Percentiles rank a stretch among this genome's conserved stretches.
phyloP scores from a whole-genome alignment of 805 yeast species.

The Alloascoidea africana region DNA sequence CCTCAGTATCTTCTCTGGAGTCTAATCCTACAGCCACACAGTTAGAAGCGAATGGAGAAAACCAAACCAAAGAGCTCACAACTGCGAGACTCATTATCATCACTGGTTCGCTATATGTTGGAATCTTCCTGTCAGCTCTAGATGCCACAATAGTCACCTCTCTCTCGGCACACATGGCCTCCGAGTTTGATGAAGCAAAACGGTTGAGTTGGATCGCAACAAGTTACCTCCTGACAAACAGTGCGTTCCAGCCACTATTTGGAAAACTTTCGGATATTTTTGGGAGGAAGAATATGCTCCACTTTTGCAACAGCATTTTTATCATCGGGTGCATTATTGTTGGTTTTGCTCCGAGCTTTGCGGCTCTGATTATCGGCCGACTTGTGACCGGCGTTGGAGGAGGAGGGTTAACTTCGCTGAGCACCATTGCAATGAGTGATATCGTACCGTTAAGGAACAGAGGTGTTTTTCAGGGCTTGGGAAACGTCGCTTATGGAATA shows the following conservation, averaged over 20 bases:
- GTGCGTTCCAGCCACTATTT: slow-evolving; percentile 62
- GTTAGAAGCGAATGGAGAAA: too few relatives aligned
- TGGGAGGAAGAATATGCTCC: slow-evolving; percentile 22
- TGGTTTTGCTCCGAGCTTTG: slow-evolving; percentile 6
- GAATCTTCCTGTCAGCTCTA: slow-evolving; percentile 35
- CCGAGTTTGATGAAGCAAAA: slow-evolving; percentile 36
- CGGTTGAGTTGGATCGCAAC: slow-evolving; percentile 59
- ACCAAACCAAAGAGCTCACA: too few relatives aligned
- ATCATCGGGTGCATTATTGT: slow-evolving; percentile 27
- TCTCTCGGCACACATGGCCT: slow-evolving; percentile 40
- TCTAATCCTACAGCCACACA: too few relatives aligned
- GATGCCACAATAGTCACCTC: slow-evolving; percentile 50
- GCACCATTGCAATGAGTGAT: slow-evolving; percentile 67
- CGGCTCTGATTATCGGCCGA: slow-evolving; percentile 32
- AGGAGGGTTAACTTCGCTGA: slow-evolving; percentile 69
- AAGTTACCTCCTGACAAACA: slow-evolving; percentile 48
- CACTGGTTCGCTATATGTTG: slow-evolving; percentile 12
- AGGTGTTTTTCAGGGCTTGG: slow-evolving; percentile 73
- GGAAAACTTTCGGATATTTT: slow-evolving; percentile 55
- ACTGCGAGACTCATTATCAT: too few relatives aligned
- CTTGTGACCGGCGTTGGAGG: slow-evolving; percentile 82
- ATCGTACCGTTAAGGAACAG: slow-evolving; percentile 62
- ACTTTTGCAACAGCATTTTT: slow-evolving; percentile 26
- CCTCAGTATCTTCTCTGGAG: too few relatives aligned
- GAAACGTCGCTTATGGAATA: slow-evolving; percentile 58